A percentile compares a stretch with the other conserved stretches of the same genome.
phyloP scores from a whole-genome alignment of 2,329 filamentous ascomycete species.

The Penicillium sp. region DNA sequence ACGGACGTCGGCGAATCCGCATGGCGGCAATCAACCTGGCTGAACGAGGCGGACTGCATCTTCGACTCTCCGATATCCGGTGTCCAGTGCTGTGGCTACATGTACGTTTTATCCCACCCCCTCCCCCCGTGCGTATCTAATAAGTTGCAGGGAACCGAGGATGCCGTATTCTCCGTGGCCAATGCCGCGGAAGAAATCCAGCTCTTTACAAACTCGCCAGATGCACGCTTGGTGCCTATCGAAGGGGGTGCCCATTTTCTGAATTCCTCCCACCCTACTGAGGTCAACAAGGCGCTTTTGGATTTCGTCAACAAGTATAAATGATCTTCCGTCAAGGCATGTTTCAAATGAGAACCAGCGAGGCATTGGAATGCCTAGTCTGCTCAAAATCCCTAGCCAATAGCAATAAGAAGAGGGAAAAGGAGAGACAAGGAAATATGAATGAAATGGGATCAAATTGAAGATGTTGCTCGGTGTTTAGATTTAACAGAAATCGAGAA shows the following conservation, averaged over 20 bases:
- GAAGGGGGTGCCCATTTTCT: constrained; percentile 50
- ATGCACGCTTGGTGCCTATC: constrained; percentile 43
- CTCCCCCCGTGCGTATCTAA: constrained; percentile 10
- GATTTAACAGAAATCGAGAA: too few species aligned
- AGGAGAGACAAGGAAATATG: background rate
- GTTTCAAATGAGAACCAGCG: background rate
- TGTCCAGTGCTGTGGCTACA: constrained; percentile 52
- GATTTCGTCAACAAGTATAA: constrained; percentile 26
- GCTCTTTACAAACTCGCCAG: constrained; percentile 43
- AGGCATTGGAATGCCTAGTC: background rate
- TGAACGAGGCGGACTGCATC: constrained; percentile 48
- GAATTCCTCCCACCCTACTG: constrained; percentile 44
- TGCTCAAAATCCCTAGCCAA: too few species aligned
- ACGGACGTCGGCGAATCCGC: constrained; percentile 44
- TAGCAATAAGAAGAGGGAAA: background rate
- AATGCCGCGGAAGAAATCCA: constrained; percentile 38
- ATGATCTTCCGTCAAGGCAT: background rate
- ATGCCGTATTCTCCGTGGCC: constrained; percentile 11
- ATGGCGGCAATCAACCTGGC: constrained; percentile 50
- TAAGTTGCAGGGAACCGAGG: constrained; percentile 17
- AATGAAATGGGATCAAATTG: background rate
- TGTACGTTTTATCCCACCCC: constrained; percentile 33
- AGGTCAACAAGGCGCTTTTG: constrained; percentile 34
- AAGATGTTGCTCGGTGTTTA: background rate
- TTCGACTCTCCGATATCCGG: constrained; percentile 44